Evolutionary conservation across 1,139 yeast species (phyloP), one percentile per base, ranked within the genome.

Genomic region (Candida buenavistaensis): DNA sequence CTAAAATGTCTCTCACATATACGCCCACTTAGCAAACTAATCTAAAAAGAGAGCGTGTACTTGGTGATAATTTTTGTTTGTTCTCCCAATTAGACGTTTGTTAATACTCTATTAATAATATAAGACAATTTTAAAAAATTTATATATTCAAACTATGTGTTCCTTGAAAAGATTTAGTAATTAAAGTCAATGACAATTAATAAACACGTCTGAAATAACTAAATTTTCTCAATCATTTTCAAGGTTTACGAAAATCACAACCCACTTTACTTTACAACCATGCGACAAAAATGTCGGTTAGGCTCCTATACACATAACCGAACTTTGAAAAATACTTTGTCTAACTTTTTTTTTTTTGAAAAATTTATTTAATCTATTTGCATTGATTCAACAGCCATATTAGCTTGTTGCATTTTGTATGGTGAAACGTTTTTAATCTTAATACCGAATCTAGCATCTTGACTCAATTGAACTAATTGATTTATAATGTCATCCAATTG

Each of bases 361-460:
- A n/a, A 21, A 5, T 5, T 8, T 22, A 14, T 31, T 38, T 48
- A 57, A 47, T 67, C 73, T 43, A 68, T 47, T 47, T 65, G 68
- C 73, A 68, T 66, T 19, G 54, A 44, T 40, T 57, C 67, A 26
- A 48, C 48, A 29, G 55, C 41, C 36, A 48, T 43, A 37, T 36
- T 44, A 23, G 37, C 33, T 33, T 44, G 44, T 22, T 40, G 54
- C 51, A 48, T 55, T 41, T 54, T 75, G 68, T 62, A 76, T 59
- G 46, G 84, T 78, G 50, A 72, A 75, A 38, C 81, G 52, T 81
- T 85, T 55, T 75, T 78, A 39, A 82, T 64, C 45, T 65, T 68
- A 39, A 82, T 62, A 54, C 90, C 92, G 47, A 80, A 82, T 58
- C 86, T 71, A 49, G 69, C 66, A 50, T 82, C 90, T 57, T 79